phyloP scores from a whole-genome alignment of 2,329 filamentous ascomycete species.

The Periconia digitata region DNA sequence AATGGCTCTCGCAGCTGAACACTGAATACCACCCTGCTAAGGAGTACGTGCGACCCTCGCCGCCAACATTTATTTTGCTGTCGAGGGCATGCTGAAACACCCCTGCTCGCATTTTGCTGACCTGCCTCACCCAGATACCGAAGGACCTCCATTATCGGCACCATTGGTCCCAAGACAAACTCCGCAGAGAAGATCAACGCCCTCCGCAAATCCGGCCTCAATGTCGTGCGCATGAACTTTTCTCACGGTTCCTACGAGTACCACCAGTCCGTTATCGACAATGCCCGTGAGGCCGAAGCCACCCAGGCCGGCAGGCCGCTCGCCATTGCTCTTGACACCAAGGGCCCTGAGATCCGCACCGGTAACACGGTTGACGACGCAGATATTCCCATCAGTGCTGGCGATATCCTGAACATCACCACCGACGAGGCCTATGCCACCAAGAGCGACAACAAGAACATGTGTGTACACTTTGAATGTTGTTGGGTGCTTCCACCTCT shows the following conservation, averaged over 20 bases:
- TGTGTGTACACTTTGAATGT: slow-evolving; percentile 60
- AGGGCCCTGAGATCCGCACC: slow-evolving; percentile 86
- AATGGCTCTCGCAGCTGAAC: slow-evolving; percentile 78
- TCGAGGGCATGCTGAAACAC: not conserved
- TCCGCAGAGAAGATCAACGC: slow-evolving; percentile 95
- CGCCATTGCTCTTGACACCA: slow-evolving; percentile 88
- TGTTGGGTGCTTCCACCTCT: not conserved
- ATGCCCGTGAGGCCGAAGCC: slow-evolving; percentile 84
- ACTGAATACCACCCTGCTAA: slow-evolving; percentile 83
- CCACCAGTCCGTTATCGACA: slow-evolving; percentile 97
- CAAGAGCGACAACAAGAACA: slow-evolving; percentile 83
- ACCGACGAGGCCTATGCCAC: slow-evolving; percentile 92
- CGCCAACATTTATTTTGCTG: too few species aligned
- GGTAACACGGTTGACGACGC: slow-evolving; percentile 70
- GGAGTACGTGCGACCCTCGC: slow-evolving; percentile 52
- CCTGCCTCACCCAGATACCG: slow-evolving; percentile 59
- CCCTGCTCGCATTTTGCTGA: not conserved
- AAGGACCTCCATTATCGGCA: slow-evolving; percentile 97
- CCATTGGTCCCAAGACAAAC: slow-evolving; percentile 99
- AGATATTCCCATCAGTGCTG: slow-evolving; percentile 80
- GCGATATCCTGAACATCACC: slow-evolving; percentile 89
- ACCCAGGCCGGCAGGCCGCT: slow-evolving; percentile 78
- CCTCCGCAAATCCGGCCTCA: slow-evolving; percentile 86
- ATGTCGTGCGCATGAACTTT: slow-evolving; percentile 99
- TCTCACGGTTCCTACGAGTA: slow-evolving; percentile 93